A percentile compares a stretch with the other conserved stretches of the same genome.
Conservation (phyloP, 2,329 filamentous ascomycete species). For the Diaporthe vaccinii region DNA sequence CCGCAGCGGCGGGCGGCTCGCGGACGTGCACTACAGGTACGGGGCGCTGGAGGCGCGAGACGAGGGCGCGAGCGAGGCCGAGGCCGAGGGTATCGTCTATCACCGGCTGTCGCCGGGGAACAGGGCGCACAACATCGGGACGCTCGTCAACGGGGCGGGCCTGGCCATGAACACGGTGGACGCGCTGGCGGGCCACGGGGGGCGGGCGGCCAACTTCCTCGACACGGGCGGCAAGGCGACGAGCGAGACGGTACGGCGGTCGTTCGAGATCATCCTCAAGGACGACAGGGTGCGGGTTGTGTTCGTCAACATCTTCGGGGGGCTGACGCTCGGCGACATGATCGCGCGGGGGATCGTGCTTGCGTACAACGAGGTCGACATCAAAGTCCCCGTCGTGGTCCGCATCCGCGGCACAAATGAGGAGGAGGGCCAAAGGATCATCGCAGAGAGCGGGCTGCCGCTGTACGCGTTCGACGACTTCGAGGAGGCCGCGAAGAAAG, state of each 20-base stretch:
- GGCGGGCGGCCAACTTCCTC: slow-evolving; percentile 84
- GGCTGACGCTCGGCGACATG: slow-evolving; percentile 81
- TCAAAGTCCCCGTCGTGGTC: slow-evolving; percentile 81
- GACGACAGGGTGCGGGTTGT: slow-evolving; percentile 80
- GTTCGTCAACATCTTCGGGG: slow-evolving; percentile 70
- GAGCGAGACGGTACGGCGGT: slow-evolving; percentile 81
- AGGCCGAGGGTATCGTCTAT: slow-evolving; percentile 82
- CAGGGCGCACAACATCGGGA: slow-evolving; percentile 77
- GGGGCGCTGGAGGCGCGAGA: slow-evolving; percentile 51
- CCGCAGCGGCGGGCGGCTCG: slow-evolving; percentile 53
- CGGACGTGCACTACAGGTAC: slow-evolving; percentile 54
- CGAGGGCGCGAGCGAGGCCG: slow-evolving; percentile 54
- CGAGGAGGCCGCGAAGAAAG: slow-evolving; percentile 78
- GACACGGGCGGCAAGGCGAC: slow-evolving; percentile 94
- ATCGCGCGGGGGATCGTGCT: slow-evolving; percentile 81
- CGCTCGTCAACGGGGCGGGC: slow-evolving; percentile 89
- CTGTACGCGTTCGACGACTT: slow-evolving; percentile 82
- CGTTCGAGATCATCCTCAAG: slow-evolving; percentile 79
- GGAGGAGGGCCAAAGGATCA: slow-evolving; percentile 76
- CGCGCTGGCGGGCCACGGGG: slow-evolving; percentile 76
- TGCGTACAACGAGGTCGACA: slow-evolving; percentile 77
- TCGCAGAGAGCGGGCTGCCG: slow-evolving; percentile 75
- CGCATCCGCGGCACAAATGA: slow-evolving; percentile 83
- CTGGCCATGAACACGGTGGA: slow-evolving; percentile 94
- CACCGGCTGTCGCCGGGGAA: slow-evolving; percentile 68